These are phyloP conservation scores for Tilletia indica DNA, from an alignment of 1,284 basidiomycete genomes.

Conservation along the genomic window DNA sequence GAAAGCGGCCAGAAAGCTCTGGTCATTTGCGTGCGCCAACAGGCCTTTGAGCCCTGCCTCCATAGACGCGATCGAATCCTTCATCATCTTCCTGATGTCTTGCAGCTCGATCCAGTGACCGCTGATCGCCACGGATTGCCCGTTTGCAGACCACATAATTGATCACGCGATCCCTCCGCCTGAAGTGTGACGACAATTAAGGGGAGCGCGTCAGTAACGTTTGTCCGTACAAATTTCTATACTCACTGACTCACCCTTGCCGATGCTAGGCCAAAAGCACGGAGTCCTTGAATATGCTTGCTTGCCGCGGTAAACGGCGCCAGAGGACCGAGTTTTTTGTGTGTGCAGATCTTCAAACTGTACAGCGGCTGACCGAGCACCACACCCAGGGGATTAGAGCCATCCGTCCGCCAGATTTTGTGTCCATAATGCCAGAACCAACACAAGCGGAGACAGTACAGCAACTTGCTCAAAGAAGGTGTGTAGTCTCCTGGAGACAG, in stretches of 20 bases:
- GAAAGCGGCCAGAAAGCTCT: background rate
- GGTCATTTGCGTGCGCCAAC: background rate
- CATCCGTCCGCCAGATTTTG: no score
- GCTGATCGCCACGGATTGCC: background rate
- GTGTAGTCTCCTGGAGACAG: no score
- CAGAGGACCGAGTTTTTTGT: background rate
- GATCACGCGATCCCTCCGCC: background rate
- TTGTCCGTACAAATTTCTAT: background rate
- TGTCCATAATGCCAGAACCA: no score
- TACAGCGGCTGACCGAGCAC: background rate
- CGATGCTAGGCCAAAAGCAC: background rate
- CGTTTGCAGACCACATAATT: background rate
- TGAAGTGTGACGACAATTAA: background rate
- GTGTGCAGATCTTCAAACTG: background rate
- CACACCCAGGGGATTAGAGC: background rate
- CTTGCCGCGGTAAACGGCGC: background rate
- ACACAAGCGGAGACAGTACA: no score
- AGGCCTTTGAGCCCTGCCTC: background rate
- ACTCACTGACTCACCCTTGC: background rate
- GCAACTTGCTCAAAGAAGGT: no score
- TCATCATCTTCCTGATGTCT: background rate
- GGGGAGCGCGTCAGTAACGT: background rate
- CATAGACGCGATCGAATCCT: background rate
- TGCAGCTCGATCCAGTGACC: background rate
- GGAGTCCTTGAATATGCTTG: background rate